Conservation (phyloP, 371 early-diverging fungal species). For the Mortierella sp. region DNA sequence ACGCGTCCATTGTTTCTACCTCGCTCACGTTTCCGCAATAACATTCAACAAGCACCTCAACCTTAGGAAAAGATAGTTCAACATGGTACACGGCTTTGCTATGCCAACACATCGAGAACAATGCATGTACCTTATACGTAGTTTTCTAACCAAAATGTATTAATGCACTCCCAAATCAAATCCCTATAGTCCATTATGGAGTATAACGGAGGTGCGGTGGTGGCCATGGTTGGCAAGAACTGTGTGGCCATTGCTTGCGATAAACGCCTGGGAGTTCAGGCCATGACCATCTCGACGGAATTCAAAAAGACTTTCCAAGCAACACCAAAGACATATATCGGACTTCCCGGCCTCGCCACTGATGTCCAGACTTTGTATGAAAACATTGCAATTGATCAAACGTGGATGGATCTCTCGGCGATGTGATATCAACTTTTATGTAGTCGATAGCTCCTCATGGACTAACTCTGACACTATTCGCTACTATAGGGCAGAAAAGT, state of each 20-base stretch:
- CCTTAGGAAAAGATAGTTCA: conserved; percentile 2
- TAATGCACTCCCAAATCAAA: not conserved
- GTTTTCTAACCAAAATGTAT: not conserved
- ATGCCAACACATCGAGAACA: not conserved
- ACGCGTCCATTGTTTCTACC: conserved; percentile 3
- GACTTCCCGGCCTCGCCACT: conserved; percentile 96
- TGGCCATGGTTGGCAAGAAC: conserved; percentile 99
- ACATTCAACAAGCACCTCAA: not conserved
- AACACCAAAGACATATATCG: conserved; percentile 90
- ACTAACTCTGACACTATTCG: not conserved
- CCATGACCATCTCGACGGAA: conserved; percentile 93
- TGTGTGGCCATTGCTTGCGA: conserved; percentile 99
- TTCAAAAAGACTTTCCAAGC: conserved; percentile 95
- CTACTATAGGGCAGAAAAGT: conserved; percentile 76
- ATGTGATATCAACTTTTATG: not conserved
- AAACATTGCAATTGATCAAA: not conserved
- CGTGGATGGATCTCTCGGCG: not conserved
- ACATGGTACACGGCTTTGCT: not conserved
- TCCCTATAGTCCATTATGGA: conserved; percentile 79
- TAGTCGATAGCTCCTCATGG: not conserved
- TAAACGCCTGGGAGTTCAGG: conserved; percentile 92
- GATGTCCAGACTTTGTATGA: conserved; percentile 97
- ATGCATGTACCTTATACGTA: not conserved
- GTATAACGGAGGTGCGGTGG: conserved; percentile 96
- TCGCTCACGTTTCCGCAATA: not conserved